Percentiles rank a stretch among this genome's conserved stretches.
phyloP scores from a whole-genome alignment of 164 flowering plant species.

The Euptelea pleiosperma region DNA sequence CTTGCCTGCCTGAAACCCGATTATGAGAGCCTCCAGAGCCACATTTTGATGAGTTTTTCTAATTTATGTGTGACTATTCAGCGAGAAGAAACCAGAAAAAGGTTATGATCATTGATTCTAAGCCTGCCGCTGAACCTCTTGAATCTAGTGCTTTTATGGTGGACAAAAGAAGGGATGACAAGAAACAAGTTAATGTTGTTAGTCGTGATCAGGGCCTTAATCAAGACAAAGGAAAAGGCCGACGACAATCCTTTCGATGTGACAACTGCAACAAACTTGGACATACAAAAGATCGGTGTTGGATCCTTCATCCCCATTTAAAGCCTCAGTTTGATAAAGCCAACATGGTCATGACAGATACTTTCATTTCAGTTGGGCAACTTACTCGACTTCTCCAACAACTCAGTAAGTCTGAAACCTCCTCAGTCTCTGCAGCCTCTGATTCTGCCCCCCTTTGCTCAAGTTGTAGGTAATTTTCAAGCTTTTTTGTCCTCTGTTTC shows the following conservation, averaged over 20 bases:
- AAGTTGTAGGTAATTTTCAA: background rate
- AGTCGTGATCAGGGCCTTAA: too few relatives aligned
- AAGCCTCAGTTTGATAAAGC: too few relatives aligned
- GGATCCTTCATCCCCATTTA: too few relatives aligned
- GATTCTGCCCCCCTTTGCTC: background rate
- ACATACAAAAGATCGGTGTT: too few relatives aligned
- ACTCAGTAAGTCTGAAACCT: too few relatives aligned
- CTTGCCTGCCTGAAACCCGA: background rate
- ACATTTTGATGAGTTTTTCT: background rate
- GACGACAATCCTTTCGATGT: too few relatives aligned
- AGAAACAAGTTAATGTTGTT: too few relatives aligned
- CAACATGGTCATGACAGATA: too few relatives aligned
- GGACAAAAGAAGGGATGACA: background rate
- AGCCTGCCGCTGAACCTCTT: background rate
- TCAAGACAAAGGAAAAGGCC: too few relatives aligned
- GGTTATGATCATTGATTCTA: background rate
- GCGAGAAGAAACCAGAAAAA: background rate
- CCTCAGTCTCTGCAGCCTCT: background rate
- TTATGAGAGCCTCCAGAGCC: too few relatives aligned
- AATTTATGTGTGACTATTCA: background rate
- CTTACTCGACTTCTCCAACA: too few relatives aligned
- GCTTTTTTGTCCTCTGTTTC: background rate
- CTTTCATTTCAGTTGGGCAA: background rate
- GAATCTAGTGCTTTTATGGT: background rate
- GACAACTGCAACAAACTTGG: too few relatives aligned